phyloP scores from a whole-genome alignment of 2,329 filamentous ascomycete genomes.

The Leptographium flavum region DNA sequence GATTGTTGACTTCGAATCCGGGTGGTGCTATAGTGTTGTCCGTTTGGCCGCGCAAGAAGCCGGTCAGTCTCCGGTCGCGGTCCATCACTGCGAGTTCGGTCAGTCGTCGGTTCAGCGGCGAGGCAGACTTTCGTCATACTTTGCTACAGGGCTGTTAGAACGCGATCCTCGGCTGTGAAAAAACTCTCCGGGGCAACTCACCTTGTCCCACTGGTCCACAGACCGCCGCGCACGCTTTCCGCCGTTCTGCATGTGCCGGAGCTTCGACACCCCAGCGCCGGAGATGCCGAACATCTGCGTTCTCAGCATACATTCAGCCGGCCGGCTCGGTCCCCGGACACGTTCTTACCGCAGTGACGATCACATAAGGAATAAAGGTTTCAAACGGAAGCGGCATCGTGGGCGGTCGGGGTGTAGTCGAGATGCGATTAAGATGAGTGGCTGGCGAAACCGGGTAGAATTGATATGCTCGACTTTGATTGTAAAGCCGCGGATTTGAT shows the following conservation, averaged over 20 bases:
- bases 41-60: slow-evolving; percentile 41
- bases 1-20: slow-evolving; percentile 49
- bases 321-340: background rate
- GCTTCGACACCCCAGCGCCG: slow-evolving; percentile 41
- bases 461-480: background rate
- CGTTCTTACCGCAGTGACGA: slow-evolving; percentile 42
- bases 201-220: slow-evolving; percentile 49
- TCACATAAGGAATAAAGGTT: slow-evolving; percentile 48
- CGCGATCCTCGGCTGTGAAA: background rate
- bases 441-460: background rate
- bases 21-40: slow-evolving; percentile 39
- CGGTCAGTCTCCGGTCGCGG: slow-evolving; percentile 47
- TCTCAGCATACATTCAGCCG: background rate
- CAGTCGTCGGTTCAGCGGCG: background rate
- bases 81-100: slow-evolving; percentile 41
- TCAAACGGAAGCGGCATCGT: slow-evolving; percentile 52
- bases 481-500: slow-evolving; percentile 3
- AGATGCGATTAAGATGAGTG: slow-evolving; percentile 5
- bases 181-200: slow-evolving; percentile 18
- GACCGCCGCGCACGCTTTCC: slow-evolving; percentile 46
- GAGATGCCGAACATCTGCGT: slow-evolving; percentile 48
- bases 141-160: slow-evolving; percentile 30
- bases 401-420: slow-evolving; percentile 9
- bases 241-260: slow-evolving; percentile 44
- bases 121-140: slow-evolving; percentile 25